phyloP scores from a whole-genome alignment of 495 filamentous ascomycete species.

The Cercophora sp. region DNA sequence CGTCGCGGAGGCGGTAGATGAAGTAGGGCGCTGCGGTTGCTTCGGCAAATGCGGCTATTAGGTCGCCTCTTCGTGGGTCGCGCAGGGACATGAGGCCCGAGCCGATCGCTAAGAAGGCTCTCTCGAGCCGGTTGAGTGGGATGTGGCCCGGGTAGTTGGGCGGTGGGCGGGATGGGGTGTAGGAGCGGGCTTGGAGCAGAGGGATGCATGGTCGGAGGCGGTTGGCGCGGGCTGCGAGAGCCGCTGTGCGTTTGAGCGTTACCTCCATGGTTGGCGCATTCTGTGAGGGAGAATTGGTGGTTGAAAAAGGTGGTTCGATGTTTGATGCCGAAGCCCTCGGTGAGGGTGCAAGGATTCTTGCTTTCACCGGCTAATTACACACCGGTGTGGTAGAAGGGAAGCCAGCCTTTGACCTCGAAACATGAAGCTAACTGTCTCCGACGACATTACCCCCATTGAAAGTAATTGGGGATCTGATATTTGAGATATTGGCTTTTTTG shows the following conservation, averaged over 20 bases:
- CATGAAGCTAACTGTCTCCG: background rate
- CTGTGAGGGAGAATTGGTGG: background rate
- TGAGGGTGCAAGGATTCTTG: background rate
- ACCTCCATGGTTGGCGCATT: conserved; percentile 30
- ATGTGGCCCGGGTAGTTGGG: conserved; percentile 91
- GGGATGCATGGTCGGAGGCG: conserved; percentile 1
- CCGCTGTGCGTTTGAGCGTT: conserved; percentile 20
- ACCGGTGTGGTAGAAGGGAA: background rate
- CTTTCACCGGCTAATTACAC: background rate
- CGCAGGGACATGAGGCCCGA: conserved; percentile 75
- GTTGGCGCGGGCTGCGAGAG: conserved; percentile 13
- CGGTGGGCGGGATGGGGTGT: conserved; percentile 72
- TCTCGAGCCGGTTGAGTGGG: conserved; percentile 75
- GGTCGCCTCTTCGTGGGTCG: conserved; percentile 79
- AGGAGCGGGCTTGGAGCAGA: background rate
- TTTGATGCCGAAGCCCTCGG: conserved; percentile 8
- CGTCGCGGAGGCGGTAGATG: conserved; percentile 84
- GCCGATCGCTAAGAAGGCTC: conserved; percentile 71
- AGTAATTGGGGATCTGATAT: background rate
- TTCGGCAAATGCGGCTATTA: conserved; percentile 91
- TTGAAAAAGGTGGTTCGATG: conserved; percentile 15
- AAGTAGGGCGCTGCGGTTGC: conserved; percentile 93
- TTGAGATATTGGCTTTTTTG: too few relatives aligned
- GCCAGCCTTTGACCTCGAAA: background rate
- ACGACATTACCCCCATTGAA: background rate